Conservation (phyloP, 2,329 filamentous ascomycete species). For the Didymella exigua region DNA sequence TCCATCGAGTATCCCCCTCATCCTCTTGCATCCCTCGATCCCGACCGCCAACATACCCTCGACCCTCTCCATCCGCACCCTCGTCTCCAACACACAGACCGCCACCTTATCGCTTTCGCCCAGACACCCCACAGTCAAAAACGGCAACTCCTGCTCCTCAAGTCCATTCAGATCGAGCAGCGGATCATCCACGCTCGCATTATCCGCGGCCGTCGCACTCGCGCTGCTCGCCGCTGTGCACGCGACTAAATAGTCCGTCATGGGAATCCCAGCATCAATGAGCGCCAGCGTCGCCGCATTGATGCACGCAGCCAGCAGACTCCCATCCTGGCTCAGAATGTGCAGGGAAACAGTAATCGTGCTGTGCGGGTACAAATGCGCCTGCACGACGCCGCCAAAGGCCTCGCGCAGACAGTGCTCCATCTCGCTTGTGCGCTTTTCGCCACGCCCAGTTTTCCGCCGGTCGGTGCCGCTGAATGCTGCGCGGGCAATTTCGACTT, state of each 20-base stretch:
- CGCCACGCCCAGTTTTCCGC: slow-evolving; percentile 60
- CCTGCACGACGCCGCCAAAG: slow-evolving; percentile 78
- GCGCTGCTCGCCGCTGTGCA: slow-evolving; percentile 82
- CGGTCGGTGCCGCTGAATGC: slow-evolving; percentile 88
- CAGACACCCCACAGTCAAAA: slow-evolving; percentile 82
- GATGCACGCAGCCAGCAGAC: slow-evolving; percentile 83
- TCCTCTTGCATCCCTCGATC: slow-evolving; percentile 87
- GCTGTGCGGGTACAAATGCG: slow-evolving; percentile 85
- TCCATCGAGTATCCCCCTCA: slow-evolving; percentile 78
- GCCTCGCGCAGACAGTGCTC: slow-evolving; percentile 78
- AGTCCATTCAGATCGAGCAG: slow-evolving; percentile 78
- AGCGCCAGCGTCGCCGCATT: slow-evolving; percentile 92
- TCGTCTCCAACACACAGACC: slow-evolving; percentile 83
- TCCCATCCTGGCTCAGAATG: slow-evolving; percentile 88
- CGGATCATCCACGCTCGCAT: slow-evolving; percentile 74
- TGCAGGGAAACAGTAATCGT: slow-evolving; percentile 84
- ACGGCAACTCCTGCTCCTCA: slow-evolving; percentile 88
- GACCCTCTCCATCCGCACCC: slow-evolving; percentile 78
- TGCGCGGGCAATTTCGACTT: slow-evolving; percentile 82
- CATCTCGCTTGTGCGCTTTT: slow-evolving; percentile 79
- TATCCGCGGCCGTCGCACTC: slow-evolving; percentile 53
- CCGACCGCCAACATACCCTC: slow-evolving; percentile 94
- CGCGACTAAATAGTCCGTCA: slow-evolving; percentile 88
- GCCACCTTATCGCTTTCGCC: slow-evolving; percentile 76
- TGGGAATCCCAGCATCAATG: slow-evolving; percentile 92